These are phyloP conservation scores for Ogataea methylovora DNA, from an alignment of 805 yeast genomes.

Conservation along the genomic window DNA sequence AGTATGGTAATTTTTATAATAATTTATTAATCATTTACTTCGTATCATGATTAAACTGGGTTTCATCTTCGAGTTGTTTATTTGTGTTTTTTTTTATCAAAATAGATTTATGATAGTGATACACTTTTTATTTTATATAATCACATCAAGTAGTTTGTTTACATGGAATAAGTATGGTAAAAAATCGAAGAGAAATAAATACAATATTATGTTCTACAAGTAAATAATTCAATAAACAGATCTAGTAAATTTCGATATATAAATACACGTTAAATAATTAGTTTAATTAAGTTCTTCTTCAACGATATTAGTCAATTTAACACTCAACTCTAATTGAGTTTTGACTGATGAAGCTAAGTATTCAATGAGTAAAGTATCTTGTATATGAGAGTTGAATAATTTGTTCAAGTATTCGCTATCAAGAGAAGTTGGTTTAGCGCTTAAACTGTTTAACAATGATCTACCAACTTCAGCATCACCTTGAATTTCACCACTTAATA, in stretches of 20 bases:
- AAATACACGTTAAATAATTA: not conserved
- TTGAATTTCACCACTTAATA: constrained; percentile 34
- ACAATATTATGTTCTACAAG: not conserved
- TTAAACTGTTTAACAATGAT: constrained; percentile 50
- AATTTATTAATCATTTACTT: too few species aligned
- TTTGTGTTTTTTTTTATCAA: too few species aligned
- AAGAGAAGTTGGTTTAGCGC: constrained; percentile 42
- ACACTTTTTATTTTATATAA: too few species aligned
- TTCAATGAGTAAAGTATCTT: constrained; percentile 76
- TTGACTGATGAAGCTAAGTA: constrained; percentile 77
- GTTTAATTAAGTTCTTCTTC: too few species aligned
- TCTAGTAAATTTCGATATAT: not conserved
- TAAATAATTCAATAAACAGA: too few species aligned
- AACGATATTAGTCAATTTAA: constrained; percentile 51
- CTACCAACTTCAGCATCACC: constrained; percentile 58
- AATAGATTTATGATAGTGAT: too few species aligned
- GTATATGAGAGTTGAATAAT: constrained; percentile 63
- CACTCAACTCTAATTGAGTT: constrained; percentile 75
- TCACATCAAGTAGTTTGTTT: too few species aligned
- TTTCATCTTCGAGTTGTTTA: too few species aligned
- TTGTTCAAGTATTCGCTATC: constrained; percentile 46
- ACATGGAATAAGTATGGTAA: too few species aligned
- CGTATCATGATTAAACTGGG: too few species aligned
- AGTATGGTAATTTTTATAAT: not conserved
- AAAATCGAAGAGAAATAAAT: not conserved